A percentile compares a stretch with the other conserved stretches of the same genome.
Evolutionary conservation across 495 filamentous ascomycete species (phyloP).

Genomic region (Aspergillus wentii): DNA sequence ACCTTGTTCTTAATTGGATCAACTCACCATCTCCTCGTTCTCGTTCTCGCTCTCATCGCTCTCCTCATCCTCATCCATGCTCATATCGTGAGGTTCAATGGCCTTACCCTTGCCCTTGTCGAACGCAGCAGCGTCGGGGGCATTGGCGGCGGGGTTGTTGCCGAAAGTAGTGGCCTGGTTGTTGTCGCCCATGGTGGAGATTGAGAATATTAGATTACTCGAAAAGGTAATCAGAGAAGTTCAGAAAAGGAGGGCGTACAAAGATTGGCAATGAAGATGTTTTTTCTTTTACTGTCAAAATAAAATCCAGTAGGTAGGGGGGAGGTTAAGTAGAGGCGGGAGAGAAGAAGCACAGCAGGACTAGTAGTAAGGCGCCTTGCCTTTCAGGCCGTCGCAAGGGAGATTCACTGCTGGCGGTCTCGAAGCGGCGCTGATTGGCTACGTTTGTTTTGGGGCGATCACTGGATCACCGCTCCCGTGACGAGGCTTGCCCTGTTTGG

Average conservation of each 20-base stretch:
- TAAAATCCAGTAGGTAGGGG: too few species aligned
- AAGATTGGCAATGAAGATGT: background rate
- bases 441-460: slow-evolving; percentile 4
- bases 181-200: slow-evolving; percentile 36
- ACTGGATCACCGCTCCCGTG: slow-evolving; percentile 17
- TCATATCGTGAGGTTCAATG: slow-evolving; percentile 50
- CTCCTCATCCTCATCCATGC: slow-evolving; percentile 64
- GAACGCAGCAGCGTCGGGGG: slow-evolving; percentile 31
- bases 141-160: slow-evolving; percentile 28
- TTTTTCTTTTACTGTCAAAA: too few species aligned
- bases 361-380: too few species aligned
- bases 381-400: slow-evolving; percentile 18
- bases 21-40: slow-evolving; percentile 56
- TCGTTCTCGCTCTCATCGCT: slow-evolving; percentile 62
- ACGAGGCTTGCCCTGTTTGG: slow-evolving; percentile 8
- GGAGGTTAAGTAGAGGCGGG: background rate
- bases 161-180: slow-evolving; percentile 19
- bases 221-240: background rate
- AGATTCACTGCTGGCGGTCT: slow-evolving; percentile 7
- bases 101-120: slow-evolving; percentile 59
- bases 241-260: background rate
- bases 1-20: too few species aligned
- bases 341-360: background rate
- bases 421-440: slow-evolving; percentile 15
- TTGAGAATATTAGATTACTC: too few species aligned